A percentile compares a stretch with the other conserved stretches of the same genome.
Evolutionary conservation across 805 yeast species (phyloP).

Genomic region (Starmerella gropengiesseri): DNA sequence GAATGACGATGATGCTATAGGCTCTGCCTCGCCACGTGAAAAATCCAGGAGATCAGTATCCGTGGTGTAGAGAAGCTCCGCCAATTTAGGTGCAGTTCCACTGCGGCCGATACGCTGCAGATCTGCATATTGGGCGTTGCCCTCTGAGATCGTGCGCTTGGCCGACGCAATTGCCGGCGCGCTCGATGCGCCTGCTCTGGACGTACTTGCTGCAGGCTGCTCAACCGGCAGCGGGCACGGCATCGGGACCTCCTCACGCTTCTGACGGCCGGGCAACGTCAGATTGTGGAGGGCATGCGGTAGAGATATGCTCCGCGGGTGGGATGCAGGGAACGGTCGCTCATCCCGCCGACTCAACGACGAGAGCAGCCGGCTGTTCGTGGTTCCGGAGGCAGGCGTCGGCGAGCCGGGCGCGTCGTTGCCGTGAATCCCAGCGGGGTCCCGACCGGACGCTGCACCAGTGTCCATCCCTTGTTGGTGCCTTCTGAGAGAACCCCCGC

Average conservation of each 20-base stretch:
- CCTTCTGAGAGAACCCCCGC: background rate
- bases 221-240: background rate
- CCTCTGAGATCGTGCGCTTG: slow-evolving; percentile 9
- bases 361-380: background rate
- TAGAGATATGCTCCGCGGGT: slow-evolving; percentile 7
- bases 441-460: slow-evolving; percentile 5
- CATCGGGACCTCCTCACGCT: background rate
- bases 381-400: too few species aligned
- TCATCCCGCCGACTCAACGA: background rate
- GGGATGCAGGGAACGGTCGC: background rate
- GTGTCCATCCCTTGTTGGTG: slow-evolving; percentile 7
- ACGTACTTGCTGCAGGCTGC: background rate
- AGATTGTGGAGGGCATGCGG: slow-evolving; percentile 7
- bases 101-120: slow-evolving; percentile 7
- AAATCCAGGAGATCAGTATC: slow-evolving; percentile 2
- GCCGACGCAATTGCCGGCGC: background rate
- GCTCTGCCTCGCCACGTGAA: background rate
- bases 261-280: slow-evolving; percentile 4
- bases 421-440: too few species aligned
- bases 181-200: background rate
- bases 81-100: slow-evolving; percentile 2
- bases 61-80: slow-evolving; percentile 5
- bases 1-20: background rate
- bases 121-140: slow-evolving; percentile 1
- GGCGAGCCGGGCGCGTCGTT: too few species aligned